These are phyloP conservation scores for Trichoderma asperelloides DNA, from an alignment of 495 filamentous ascomycete species.

Conservation along the genomic window DNA sequence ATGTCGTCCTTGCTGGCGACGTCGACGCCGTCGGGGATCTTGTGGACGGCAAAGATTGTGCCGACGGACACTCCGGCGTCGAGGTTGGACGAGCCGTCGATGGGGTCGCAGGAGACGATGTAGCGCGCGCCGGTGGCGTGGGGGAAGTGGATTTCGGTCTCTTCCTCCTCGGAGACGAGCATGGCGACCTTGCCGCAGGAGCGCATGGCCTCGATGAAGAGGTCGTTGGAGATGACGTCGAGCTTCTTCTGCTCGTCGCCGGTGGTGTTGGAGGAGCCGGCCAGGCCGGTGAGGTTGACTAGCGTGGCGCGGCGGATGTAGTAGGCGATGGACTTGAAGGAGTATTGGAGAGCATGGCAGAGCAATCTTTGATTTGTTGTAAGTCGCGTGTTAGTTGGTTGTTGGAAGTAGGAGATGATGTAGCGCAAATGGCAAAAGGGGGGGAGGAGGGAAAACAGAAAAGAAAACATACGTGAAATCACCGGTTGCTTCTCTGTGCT, in stretches of 20 bases:
- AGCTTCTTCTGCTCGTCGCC: constrained; percentile 99
- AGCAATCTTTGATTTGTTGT: constrained; percentile 57
- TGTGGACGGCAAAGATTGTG: constrained; percentile 94
- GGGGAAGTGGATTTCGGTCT: constrained; percentile 79
- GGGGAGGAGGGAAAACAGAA: background rate
- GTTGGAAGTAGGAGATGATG: background rate
- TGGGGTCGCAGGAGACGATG: constrained; percentile 94
- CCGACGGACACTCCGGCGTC: constrained; percentile 97
- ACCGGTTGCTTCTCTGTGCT: constrained; percentile 89
- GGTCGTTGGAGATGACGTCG: constrained; percentile 95
- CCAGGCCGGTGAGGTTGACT: constrained; percentile 91
- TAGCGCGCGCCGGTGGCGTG: constrained; percentile 76
- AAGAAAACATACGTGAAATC: constrained; percentile 79
- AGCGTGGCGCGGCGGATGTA: constrained; percentile 97
- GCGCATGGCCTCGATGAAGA: constrained; percentile 91
- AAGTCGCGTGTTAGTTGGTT: background rate
- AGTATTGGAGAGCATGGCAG: constrained; percentile 96
- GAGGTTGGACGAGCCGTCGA: constrained; percentile 94
- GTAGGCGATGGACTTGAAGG: constrained; percentile 99
- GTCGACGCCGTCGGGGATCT: constrained; percentile 60
- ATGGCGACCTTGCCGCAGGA: constrained; percentile 82
- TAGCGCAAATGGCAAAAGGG: background rate
- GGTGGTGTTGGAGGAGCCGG: constrained; percentile 88
- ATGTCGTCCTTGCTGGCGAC: constrained; percentile 68
- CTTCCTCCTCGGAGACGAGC: constrained; percentile 94